phyloP scores from a whole-genome alignment of 2,329 filamentous ascomycete species.

The Penicillium sp. region DNA sequence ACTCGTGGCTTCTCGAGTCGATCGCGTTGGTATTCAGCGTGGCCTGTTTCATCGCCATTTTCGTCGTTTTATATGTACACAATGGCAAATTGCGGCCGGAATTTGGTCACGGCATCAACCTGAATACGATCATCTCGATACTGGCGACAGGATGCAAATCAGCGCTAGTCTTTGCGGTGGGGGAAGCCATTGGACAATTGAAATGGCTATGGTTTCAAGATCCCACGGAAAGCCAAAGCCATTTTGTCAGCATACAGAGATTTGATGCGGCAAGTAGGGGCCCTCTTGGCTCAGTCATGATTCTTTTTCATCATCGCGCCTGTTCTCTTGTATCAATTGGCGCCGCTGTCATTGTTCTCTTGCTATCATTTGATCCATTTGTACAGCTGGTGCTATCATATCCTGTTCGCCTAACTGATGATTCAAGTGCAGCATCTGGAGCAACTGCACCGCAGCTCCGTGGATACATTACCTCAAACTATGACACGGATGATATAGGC shows the following conservation, averaged over 20 bases:
- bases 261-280: conserved; percentile 27
- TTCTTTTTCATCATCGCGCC: conserved; percentile 4
- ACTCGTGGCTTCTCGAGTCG: conserved; percentile 1
- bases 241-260: conserved; percentile 6
- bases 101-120: not conserved
- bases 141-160: conserved; percentile 5
- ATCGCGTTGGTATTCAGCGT: conserved; percentile 1
- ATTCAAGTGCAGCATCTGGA: not conserved
- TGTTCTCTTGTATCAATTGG: conserved; percentile 15
- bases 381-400: conserved; percentile 17
- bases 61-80: not conserved
- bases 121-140: conserved; percentile 11
- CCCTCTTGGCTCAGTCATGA: conserved; percentile 17
- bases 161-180: conserved; percentile 2
- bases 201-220: conserved; percentile 25
- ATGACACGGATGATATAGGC: not conserved
- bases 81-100: not conserved
- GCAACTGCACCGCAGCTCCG: not conserved
- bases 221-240: not conserved
- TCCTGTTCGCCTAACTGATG: not conserved
- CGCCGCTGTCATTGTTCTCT: conserved; percentile 17
- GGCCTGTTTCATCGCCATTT: conserved; percentile 4
- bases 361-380: conserved; percentile 23
- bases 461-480: not conserved
- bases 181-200: conserved; percentile 18